Evolutionary conservation across 2,329 filamentous ascomycete species (phyloP).

Genomic region (Aspergillus neotritici): DNA sequence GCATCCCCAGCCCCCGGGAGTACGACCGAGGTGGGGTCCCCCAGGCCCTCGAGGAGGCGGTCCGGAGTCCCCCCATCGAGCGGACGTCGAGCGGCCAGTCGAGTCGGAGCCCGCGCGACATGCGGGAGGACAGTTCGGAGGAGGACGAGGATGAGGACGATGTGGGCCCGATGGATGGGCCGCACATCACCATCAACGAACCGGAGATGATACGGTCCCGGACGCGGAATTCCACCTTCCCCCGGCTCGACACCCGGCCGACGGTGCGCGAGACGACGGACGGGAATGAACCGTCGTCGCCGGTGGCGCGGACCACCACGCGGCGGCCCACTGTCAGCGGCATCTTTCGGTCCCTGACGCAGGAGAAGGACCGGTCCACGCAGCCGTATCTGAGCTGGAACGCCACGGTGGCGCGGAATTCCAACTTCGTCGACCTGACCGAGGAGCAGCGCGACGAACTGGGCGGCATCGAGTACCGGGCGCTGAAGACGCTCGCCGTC

Average conservation of each 20-base stretch:
- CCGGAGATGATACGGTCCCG: slow-evolving; percentile 34
- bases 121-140: slow-evolving; percentile 5
- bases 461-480: slow-evolving; percentile 92
- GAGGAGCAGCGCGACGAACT: slow-evolving; percentile 91
- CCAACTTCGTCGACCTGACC: slow-evolving; percentile 79
- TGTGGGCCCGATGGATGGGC: slow-evolving; percentile 24
- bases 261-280: slow-evolving; percentile 30
- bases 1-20: slow-evolving; percentile 87
- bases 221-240: slow-evolving; percentile 32
- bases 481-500: slow-evolving; percentile 75
- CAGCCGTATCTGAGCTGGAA: slow-evolving; percentile 93
- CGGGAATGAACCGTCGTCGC: slow-evolving; percentile 19
- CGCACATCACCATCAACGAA: slow-evolving; percentile 46
- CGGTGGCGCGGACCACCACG: slow-evolving; percentile 21
- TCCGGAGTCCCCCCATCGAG: slow-evolving; percentile 6
- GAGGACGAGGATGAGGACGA: slow-evolving; percentile 19
- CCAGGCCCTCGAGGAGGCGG: slow-evolving; percentile 49
- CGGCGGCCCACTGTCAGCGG: slow-evolving; percentile 27
- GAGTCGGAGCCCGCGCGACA: slow-evolving; percentile 10
- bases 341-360: slow-evolving; percentile 33
- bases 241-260: slow-evolving; percentile 34
- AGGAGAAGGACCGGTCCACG: slow-evolving; percentile 40
- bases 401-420: slow-evolving; percentile 88
- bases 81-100: slow-evolving; percentile 21
- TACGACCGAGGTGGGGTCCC: slow-evolving; percentile 77